Base-by-base conservation (phyloP, 2,329 filamentous ascomycete genomes). In the Parastagonospora avenae region DNA sequence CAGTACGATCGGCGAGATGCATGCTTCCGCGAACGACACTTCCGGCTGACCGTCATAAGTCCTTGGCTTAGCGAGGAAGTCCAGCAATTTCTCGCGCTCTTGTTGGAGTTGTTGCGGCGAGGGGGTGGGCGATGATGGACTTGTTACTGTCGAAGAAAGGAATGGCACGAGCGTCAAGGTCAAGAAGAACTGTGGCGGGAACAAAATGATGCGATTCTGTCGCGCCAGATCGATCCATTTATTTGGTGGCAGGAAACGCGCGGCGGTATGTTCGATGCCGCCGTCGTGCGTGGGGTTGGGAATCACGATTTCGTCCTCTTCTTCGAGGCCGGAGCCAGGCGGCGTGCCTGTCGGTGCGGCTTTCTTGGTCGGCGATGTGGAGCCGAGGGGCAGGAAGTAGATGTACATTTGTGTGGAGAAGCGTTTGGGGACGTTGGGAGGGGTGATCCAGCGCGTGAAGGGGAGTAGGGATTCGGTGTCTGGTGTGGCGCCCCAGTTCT, bases 341-440 rank as follows among this genome's bases (percentile, higher is more conserved):
- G 60, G 77, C 4, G 60, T 60, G 27, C 46, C 48, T n/a, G 38
- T 31, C 9, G 66, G 74, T 61, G 54, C 63, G 29, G 62, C 66
- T 5, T 71, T 57, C 4, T 69, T 69, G 36, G 68, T 64, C 0
- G 70, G 63, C 7, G 64, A 64, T 1, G 52, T 40, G 11, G 75
- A 72, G 9, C 62, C 57, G 4, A 87, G 75, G 0, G 92, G 92
- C 2, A 97, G 81, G 73, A 95, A 87, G 74, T 96, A 96, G 9
- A 97, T 73, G 75, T 97, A 99, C 93, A 97, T 97, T 70, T 97
- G 92, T 0, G 93, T 97, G 0, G 90, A 91, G 76, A 95, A 99
- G 39, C 94, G 84, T 63, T 87, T 91, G 0, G 86, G 83, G 1
- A 88, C 77, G 54, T 83, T 85, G 0, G 79, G 74, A 0, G 93